Conservation (phyloP, 139 green algal genomes). For the Micractinium sp. region DNA sequence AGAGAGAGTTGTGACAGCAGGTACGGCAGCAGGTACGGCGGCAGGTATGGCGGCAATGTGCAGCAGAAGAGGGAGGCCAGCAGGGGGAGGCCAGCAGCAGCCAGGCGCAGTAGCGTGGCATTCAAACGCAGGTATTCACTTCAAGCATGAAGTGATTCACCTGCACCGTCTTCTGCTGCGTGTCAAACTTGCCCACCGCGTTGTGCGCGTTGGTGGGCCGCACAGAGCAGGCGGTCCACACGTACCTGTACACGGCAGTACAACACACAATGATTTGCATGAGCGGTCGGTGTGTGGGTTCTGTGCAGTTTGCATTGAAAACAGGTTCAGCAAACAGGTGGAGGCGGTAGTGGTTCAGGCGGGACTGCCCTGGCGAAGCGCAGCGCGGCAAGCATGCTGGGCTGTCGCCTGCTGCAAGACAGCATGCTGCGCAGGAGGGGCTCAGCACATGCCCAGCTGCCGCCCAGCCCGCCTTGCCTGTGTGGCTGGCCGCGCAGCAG, state of each 20-base stretch:
- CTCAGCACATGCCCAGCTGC: too few relatives aligned
- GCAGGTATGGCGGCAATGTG: too few relatives aligned
- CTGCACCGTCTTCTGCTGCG: slow-evolving; percentile 35
- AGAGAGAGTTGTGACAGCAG: too few relatives aligned
- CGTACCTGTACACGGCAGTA: slow-evolving; percentile 43
- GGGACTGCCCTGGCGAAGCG: not conserved
- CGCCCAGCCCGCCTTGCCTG: not conserved
- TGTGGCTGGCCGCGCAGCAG: slow-evolving; percentile 38
- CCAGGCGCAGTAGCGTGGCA: too few relatives aligned
- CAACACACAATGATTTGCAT: not conserved
- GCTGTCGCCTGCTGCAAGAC: too few relatives aligned
- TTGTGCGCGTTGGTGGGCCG: slow-evolving; percentile 77
- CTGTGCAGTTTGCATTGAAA: not conserved
- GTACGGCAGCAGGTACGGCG: too few relatives aligned
- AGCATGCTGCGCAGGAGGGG: too few relatives aligned
- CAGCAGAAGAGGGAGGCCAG: too few relatives aligned
- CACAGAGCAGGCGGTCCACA: slow-evolving; percentile 61
- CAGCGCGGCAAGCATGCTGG: too few relatives aligned
- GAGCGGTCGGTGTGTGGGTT: too few relatives aligned
- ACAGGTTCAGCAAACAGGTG: not conserved
- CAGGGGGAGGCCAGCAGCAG: not conserved
- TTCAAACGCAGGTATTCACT: not conserved
- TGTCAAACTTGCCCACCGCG: slow-evolving; percentile 73
- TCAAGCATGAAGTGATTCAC: not conserved
- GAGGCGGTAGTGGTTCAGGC: not conserved